phyloP scores from a whole-genome alignment of 257 asterid species.

The Ballota nigra region DNA sequence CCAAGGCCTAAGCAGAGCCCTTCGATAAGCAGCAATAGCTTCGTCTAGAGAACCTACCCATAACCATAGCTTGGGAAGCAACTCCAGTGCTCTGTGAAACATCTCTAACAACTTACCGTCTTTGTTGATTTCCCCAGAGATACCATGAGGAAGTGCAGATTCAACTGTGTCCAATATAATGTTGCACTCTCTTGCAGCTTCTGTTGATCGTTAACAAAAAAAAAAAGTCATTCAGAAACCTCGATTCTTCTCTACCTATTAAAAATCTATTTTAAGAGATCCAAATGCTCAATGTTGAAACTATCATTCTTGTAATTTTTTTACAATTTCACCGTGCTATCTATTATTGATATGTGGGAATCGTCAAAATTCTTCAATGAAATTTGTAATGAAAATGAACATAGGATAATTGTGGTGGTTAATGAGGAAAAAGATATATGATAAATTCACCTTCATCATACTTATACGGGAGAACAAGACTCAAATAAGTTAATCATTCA shows the following conservation, averaged over 20 bases:
- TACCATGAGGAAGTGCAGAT: conserved; percentile 75
- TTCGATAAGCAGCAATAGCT: conserved; percentile 67
- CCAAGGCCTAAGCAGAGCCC: conserved; percentile 78
- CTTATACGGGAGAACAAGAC: too few species aligned
- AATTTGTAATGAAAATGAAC: too few species aligned
- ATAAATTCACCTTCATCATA: too few species aligned
- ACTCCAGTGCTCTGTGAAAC: conserved; percentile 75
- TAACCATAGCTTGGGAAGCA: conserved; percentile 76
- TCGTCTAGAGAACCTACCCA: conserved; percentile 64
- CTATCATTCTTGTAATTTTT: too few species aligned
- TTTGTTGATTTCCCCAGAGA: conserved; percentile 40
- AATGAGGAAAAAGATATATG: too few species aligned
- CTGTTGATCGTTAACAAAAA: conserved; percentile 30
- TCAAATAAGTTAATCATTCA: too few species aligned
- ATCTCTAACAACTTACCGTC: conserved; percentile 69
- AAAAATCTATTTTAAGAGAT: neutral
- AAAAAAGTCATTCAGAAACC: conserved; percentile 15
- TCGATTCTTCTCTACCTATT: neutral
- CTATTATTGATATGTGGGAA: neutral
- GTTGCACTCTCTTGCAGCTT: conserved; percentile 90
- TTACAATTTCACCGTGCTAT: neutral
- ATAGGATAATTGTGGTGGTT: too few species aligned
- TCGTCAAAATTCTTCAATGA: too few species aligned
- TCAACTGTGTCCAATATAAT: conserved; percentile 73
- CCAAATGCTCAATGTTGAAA: neutral